Base-by-base conservation (phyloP, 768 basidiomycete genomes). In the Lactarius tabidus region DNA sequence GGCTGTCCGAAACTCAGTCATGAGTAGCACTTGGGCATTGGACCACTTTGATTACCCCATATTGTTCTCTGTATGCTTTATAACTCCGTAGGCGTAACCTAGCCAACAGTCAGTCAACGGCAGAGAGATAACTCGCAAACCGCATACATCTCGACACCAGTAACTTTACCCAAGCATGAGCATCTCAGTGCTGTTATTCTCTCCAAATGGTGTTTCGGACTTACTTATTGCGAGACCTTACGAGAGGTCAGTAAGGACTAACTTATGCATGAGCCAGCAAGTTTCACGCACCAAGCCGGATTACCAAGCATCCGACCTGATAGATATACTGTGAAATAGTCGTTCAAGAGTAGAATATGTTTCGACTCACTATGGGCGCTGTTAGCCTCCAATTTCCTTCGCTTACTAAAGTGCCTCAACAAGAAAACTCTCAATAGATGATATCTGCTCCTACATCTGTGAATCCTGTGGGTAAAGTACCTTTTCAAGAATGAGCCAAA, bases 301-400 rank as follows among this genome's bases (percentile, higher is more conserved):
- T 28, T 20, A 31, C 1, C 54, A 65, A 48, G 12, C 41, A 51
- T 39, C 43, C 3, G 14, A 12, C 12, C 63, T 64, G 26, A 28
- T 35, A 45, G 5, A 59, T 23, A 28, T 57, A 26, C 38, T n/a
- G 28, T 64, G 39, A 64, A n/a, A 18, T 31, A 45, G 7, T 23
- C 39, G 20, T 38, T 29, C 38, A 52, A 52, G 23, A 6, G 3
- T 56, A 20, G 15, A 4, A 51, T 26, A 31, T 33, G 7, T 35
- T 29, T 23, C 36, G 12, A 59, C 20, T 57, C 57, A 66, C 67
- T n/a, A 38, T 65, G 9, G 55, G 59, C 7, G 14, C 26, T 3
- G 64, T 65, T 29, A 67, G 6, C 64, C 59, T 58, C 67, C 55
- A 58, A 57, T 67, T 67, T 29, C 64, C 55, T 23, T 29, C 28